phyloP scores from a whole-genome alignment of 768 basidiomycete genomes.

The Brasilioporus rufonigricans region DNA sequence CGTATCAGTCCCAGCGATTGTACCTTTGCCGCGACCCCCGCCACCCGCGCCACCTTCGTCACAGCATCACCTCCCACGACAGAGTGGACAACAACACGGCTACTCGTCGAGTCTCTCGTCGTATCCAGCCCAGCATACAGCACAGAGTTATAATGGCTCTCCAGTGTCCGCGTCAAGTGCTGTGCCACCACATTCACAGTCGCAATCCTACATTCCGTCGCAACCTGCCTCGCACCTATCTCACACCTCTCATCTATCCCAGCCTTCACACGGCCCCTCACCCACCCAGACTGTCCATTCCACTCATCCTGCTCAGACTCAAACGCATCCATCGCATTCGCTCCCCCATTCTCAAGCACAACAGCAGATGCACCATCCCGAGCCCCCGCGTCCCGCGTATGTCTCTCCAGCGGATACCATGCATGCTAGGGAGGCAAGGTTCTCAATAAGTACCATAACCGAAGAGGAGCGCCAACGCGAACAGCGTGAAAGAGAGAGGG shows the following conservation, averaged over 20 bases:
- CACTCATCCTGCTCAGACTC: slow-evolving; percentile 17
- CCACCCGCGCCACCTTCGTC: slow-evolving; percentile 7
- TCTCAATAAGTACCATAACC: slow-evolving; percentile 3
- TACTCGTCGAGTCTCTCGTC: slow-evolving; percentile 19
- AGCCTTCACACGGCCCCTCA: slow-evolving; percentile 18
- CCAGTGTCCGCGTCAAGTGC: slow-evolving; percentile 12
- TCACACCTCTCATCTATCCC: slow-evolving; percentile 13
- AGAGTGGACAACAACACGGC: slow-evolving; percentile 12
- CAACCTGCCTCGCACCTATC: slow-evolving; percentile 14
- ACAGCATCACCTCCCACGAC: slow-evolving; percentile 23
- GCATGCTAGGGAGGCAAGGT: slow-evolving; percentile 26
- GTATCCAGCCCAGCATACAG: slow-evolving; percentile 13
- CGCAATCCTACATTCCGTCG: slow-evolving; percentile 26
- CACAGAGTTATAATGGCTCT: slow-evolving; percentile 14
- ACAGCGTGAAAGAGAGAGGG: slow-evolving; percentile 20
- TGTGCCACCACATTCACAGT: slow-evolving; percentile 17
- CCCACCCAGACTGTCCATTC: slow-evolving; percentile 16
- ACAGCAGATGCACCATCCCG: slow-evolving; percentile 25
- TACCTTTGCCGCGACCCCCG: slow-evolving; percentile 18
- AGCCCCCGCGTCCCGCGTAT: slow-evolving; percentile 21
- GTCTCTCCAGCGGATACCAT: slow-evolving; percentile 30
- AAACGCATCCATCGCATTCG: slow-evolving; percentile 26
- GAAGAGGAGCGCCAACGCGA: slow-evolving; percentile 24
- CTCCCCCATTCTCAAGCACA: slow-evolving; percentile 28
- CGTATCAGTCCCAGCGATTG: slow-evolving; percentile 10